phyloP scores from a whole-genome alignment of 2,329 filamentous ascomycete genomes.

The Penicillium sp. region DNA sequence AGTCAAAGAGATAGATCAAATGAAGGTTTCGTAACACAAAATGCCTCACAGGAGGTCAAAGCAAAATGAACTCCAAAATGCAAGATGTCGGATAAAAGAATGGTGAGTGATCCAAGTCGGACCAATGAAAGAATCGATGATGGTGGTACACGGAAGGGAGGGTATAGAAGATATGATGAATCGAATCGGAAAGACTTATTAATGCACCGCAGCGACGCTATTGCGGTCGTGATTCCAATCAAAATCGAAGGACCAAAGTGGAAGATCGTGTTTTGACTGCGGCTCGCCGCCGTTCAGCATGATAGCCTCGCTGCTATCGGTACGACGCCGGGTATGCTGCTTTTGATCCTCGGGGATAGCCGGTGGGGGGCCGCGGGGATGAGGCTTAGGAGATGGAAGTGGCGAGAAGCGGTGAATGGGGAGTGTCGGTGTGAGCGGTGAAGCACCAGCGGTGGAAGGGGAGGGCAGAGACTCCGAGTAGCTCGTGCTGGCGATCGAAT shows the following conservation, averaged over 20 bases:
- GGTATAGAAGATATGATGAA: neutral
- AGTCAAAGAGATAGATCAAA: conserved; percentile 3
- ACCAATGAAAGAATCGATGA: neutral
- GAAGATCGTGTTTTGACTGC: conserved; percentile 55
- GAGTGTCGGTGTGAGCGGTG: conserved; percentile 42
- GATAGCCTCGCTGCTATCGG: conserved; percentile 49
- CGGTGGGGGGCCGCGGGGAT: conserved; percentile 32
- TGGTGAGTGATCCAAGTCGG: neutral
- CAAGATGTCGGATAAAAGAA: conserved; percentile 4
- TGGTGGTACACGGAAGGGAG: conserved; percentile 1
- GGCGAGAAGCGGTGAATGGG: conserved; percentile 41
- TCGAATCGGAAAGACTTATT: conserved; percentile 23
- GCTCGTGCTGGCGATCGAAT: conserved; percentile 32
- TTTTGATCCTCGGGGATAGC: conserved; percentile 33
- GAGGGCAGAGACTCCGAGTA: conserved; percentile 42
- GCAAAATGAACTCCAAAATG: conserved; percentile 6
- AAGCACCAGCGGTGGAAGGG: conserved; percentile 36
- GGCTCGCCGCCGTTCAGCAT: conserved; percentile 48
- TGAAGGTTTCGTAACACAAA: conserved; percentile 3
- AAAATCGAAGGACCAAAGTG: conserved; percentile 39
- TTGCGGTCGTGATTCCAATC: conserved; percentile 44
- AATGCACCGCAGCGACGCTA: conserved; percentile 39
- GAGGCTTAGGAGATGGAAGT: conserved; percentile 33
- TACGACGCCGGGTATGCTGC: conserved; percentile 42
- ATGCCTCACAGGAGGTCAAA: neutral